Percentiles rank a stretch among this genome's conserved stretches.
phyloP scores from a whole-genome alignment of 805 yeast genomes.

The Yamadazyma philogaea region DNA sequence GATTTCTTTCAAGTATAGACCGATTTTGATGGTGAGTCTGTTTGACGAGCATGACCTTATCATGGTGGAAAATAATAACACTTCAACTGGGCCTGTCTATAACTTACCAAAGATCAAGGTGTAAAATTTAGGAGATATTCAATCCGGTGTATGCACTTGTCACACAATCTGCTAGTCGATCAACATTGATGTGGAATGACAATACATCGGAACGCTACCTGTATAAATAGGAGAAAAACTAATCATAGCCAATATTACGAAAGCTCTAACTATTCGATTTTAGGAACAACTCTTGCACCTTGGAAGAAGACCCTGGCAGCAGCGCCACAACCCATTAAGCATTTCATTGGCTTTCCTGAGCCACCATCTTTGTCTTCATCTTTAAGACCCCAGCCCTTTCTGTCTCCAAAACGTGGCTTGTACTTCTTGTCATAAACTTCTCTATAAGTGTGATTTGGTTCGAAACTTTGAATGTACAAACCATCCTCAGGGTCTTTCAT shows the following conservation, averaged over 20 bases:
- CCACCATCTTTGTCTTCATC: conserved; percentile 51
- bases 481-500: conserved; percentile 57
- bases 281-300: conserved; percentile 53
- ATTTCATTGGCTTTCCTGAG: conserved; percentile 37
- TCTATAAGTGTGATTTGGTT: conserved; percentile 51
- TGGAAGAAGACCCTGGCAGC: conserved; percentile 71
- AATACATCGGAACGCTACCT: not conserved
- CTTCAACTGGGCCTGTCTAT: conserved; percentile 62
- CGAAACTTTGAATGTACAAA: conserved; percentile 56
- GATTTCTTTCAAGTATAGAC: conserved; percentile 72
- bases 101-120: conserved; percentile 54
- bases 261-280: conserved; percentile 20
- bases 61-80: conserved; percentile 73
- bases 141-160: too few species aligned
- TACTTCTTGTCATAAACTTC: conserved; percentile 49
- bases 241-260: too few species aligned
- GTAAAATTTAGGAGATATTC: conserved; percentile 20
- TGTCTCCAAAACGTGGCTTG: conserved; percentile 52
- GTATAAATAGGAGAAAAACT: too few species aligned
- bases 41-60: conserved; percentile 58
- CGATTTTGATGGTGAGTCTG: conserved; percentile 59
- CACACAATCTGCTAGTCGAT: not conserved
- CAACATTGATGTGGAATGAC: too few species aligned
- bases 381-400: conserved; percentile 48
- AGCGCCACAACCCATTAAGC: conserved; percentile 60